Conservation (phyloP, 805 yeast species). For the Tetrapisispora nanseiensis region DNA sequence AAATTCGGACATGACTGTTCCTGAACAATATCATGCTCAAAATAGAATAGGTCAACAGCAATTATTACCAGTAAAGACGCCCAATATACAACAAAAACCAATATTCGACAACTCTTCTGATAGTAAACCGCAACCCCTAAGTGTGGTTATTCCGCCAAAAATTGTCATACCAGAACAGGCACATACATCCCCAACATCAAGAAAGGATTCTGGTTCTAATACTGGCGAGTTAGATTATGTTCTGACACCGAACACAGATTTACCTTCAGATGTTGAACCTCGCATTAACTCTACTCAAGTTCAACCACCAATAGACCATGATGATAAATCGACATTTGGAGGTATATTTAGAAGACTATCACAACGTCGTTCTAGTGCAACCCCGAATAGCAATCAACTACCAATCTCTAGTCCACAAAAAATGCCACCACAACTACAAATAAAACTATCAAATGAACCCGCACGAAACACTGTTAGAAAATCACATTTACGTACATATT, state of each 20-base stretch:
- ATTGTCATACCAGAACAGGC: slow-evolving; percentile 40
- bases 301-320: slow-evolving; percentile 9
- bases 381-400: slow-evolving; percentile 3
- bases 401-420: slow-evolving; percentile 7
- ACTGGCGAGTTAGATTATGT: slow-evolving; percentile 18
- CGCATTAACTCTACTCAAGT: slow-evolving; percentile 33
- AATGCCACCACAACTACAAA: slow-evolving; percentile 7
- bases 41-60: not conserved
- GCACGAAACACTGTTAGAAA: slow-evolving; percentile 9
- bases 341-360: slow-evolving; percentile 29
- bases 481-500: slow-evolving; percentile 33
- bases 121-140: slow-evolving; percentile 7
- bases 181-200: slow-evolving; percentile 37
- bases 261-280: slow-evolving; percentile 27
- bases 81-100: not conserved
- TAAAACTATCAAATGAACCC: slow-evolving; percentile 5
- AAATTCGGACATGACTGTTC: not conserved
- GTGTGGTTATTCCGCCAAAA: slow-evolving; percentile 31
- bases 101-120: not conserved
- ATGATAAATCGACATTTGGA: slow-evolving; percentile 25
- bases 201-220: slow-evolving; percentile 20
- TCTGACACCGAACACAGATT: slow-evolving; percentile 23
- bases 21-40: no score
- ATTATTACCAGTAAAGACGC: not conserved
- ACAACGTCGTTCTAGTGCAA: slow-evolving; percentile 20